Evolutionary conservation across 306 rosid genomes (phyloP), one percentile per base, ranked within the genome.

Genomic region (Ziziphus jujuba): DNA sequence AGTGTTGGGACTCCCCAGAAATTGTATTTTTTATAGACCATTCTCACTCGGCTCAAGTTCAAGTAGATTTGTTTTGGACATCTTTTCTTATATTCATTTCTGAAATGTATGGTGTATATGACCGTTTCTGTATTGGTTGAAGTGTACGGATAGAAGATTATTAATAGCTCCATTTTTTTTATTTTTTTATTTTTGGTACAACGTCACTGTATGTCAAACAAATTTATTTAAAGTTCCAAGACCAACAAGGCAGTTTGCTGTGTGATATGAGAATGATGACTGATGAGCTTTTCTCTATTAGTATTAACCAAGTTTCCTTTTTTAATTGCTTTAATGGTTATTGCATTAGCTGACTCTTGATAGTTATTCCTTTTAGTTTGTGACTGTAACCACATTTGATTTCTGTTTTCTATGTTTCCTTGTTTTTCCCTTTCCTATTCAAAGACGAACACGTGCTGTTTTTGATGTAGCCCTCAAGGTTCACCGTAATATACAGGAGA

Each of bases 401-500:
- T 12, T 19, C 36, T 20, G 36, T 36, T 4, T n/a, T 7, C 21
- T 23, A 48, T 23, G 38, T 45, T 72, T 44, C 62, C 52, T 31
- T 67, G 65, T 34, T 15, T 2, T 36, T 63, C 9, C 21, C 69
- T 70, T 43, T 24, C 5, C 24, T 19, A 20, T 61, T 56, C 44
- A 60, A 81, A 90, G 97, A 47, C 95, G 96, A 53, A 86, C 90
- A 1, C 96, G 97, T 53, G 83, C 70, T 20, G 67, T 79, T 25
- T 90, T 93, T 87, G 91, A 85, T 63, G 72, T 73, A 19, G 99
- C 85, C 6, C 65, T 93, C 70, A 81, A 51, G 57, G 90, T 85
- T 69, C 96, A 93, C 80, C 66, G 67, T 71, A 90, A 34, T 70
- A 73, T 93, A 72, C 99, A 93, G 79, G 80, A 86, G 58, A 85